Evolutionary conservation across 1,284 basidiomycete genomes (phyloP), one percentile per base, ranked within the genome.

Genomic region (Melampsora americana): DNA sequence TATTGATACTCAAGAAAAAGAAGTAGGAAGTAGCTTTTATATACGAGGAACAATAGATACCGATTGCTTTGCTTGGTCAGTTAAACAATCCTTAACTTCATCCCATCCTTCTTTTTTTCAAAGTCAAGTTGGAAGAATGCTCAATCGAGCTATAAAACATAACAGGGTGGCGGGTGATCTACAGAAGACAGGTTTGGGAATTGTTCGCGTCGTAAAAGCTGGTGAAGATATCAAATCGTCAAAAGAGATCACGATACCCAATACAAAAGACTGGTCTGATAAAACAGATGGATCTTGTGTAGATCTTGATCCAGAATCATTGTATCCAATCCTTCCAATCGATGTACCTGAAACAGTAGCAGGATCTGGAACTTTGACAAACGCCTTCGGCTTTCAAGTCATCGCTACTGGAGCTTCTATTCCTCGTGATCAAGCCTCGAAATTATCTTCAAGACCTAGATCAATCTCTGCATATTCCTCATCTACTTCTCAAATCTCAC

Each of bases 11-110:
- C 48, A 64, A 26, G 16, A 62, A 53, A 32, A 61, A 46, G 69
- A 71, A 20, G 69, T 48, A 30, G 69, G 60, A 12, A 62, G 60
- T n/a, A 62, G 42, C n/a, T 71, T 71, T 44, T 48, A 65, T 60
- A 12, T 71, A 46, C 35, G 69, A 71, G 69, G 56, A 46, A 71
- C 59, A 16, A 71, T 71, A 42, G 69, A 71, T 50, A 44, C 69
- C 2, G 69, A 71, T 48, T 71, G 69, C 69, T 71, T 56, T 28
- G 53, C 59, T 12, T 67, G 65, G 65, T 67, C 16, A 12, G 65
- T 67, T 20, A 23, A 39, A n/a, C n/a, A n/a, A n/a, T n/a, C n/a
- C n/a, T 5, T 11, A 28, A 26, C 23, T 26, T 23, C 16, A 59
- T 26, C 1, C 1, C 9, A n/a, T 56, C 26, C 16, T n/a, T 11